phyloP scores from a whole-genome alignment of 768 basidiomycete genomes.

The Tulasnella sp. region DNA sequence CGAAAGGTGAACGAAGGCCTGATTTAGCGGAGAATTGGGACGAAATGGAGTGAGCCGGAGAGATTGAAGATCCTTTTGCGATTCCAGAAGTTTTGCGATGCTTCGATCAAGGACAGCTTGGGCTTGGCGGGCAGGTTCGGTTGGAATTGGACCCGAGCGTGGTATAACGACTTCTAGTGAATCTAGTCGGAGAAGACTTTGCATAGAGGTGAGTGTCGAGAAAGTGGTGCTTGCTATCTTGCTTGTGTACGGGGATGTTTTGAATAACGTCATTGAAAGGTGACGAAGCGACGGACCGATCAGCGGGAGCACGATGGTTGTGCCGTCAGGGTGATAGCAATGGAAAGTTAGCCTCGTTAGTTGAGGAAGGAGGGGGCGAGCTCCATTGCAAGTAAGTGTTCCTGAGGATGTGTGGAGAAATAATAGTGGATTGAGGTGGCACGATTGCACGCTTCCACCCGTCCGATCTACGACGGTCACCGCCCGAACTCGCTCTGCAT shows the following conservation, averaged over 20 bases:
- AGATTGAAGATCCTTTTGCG: background rate
- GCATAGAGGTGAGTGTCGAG: background rate
- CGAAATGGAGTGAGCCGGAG: background rate
- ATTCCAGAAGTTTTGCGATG: background rate
- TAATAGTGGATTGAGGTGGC: background rate
- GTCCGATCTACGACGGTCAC: background rate
- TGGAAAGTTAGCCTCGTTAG: background rate
- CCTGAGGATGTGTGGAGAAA: background rate
- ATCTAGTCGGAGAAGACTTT: background rate
- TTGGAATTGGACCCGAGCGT: background rate
- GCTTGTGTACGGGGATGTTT: background rate
- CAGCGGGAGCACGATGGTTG: background rate
- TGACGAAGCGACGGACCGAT: background rate
- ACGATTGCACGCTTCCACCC: background rate
- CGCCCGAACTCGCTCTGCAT: background rate
- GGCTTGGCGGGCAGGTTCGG: background rate
- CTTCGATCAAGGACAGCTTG: background rate
- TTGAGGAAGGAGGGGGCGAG: background rate
- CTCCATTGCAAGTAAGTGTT: background rate
- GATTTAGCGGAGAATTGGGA: background rate
- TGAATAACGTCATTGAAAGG: background rate
- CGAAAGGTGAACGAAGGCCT: background rate
- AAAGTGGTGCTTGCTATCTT: background rate
- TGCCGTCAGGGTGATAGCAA: background rate
- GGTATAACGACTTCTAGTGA: background rate